Base-by-base conservation (phyloP, 2,329 filamentous ascomycete species). In the Aspergillus pseudoterreus region DNA sequence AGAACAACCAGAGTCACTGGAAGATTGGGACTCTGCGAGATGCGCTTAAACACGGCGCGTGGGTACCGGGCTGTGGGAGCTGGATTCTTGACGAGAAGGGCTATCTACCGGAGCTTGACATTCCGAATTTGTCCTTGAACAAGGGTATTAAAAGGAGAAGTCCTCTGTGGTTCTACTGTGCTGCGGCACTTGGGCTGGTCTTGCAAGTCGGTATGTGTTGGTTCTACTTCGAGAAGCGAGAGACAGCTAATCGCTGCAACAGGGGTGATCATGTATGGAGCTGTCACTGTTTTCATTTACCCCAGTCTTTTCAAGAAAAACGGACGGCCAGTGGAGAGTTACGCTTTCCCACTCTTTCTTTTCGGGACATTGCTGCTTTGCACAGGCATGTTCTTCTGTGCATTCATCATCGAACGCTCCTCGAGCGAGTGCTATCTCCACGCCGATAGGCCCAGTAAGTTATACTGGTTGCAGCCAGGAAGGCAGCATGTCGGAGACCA, bases 381-480 rank as follows among this genome's bases (percentile, higher is more conserved):
- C 15, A 36, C 62, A 1, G 69, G 69, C 1, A 71, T 71, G 67
- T 61, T 65, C 21, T 55, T 63, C 12, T 72, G 70, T 43, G 68
- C 68, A 1, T 62, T 64, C 17, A 57, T 72, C 1, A 65, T 73
- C n/a, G 61, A 67, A 39, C 61, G 63, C 11, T 68, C 60, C 4
- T 71, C 66, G 2, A 61, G 49, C 8, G 57, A 64, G 60, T 62
- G 59, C 47, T 54, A 62, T 15, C 15, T 65, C 38, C 54, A 59
- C 22, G 55, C 61, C 2, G 52, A 57, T 19, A 63, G 57, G 8
- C 58, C 60, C 4, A 66, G 60, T 48, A 69, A 63, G 30, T 55
- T 72, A 1, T 71, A 66, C 50, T 73, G 71, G 71, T 41, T 73
- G 0, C 71, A 75, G 32, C 71, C 70, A 0, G 71, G 71, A 1